phyloP scores from a whole-genome alignment of 805 yeast species.

The Cyberlindnera saturnus region DNA sequence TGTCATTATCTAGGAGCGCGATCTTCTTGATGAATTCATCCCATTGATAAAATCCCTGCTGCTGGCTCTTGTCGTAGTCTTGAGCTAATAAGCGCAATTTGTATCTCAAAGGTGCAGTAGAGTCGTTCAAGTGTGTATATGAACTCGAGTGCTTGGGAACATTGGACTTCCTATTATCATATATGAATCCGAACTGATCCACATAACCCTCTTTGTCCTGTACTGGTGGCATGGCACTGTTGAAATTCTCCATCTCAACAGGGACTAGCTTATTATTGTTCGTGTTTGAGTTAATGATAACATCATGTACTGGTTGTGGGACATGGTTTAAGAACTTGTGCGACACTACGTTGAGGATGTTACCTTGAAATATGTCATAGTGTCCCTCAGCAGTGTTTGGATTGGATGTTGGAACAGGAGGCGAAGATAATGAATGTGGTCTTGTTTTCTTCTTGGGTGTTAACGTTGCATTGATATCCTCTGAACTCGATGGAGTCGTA shows the following conservation, averaged over 20 bases:
- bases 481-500: slow-evolving; percentile 2
- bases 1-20: slow-evolving; percentile 19
- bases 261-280: slow-evolving; percentile 22
- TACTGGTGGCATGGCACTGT: slow-evolving; percentile 23
- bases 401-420: slow-evolving; percentile 3
- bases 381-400: neutral
- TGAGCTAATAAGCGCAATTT: slow-evolving; percentile 27
- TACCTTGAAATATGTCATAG: slow-evolving; percentile 2
- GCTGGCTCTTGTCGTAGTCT: slow-evolving; percentile 38
- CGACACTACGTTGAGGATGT: slow-evolving; percentile 13
- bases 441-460: slow-evolving; percentile 9
- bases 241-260: slow-evolving; percentile 36
- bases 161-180: slow-evolving; percentile 19
- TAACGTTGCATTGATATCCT: slow-evolving; percentile 1
- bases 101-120: slow-evolving; percentile 1
- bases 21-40: slow-evolving; percentile 36
- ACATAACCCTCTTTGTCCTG: slow-evolving; percentile 22
- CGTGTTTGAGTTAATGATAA: slow-evolving; percentile 6
- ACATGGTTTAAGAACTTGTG: slow-evolving; percentile 15
- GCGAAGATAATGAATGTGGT: slow-evolving; percentile 18
- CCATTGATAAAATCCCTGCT: slow-evolving; percentile 37
- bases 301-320: slow-evolving; percentile 21
- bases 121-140: slow-evolving; percentile 9
- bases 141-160: neutral
- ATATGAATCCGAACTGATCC: slow-evolving; percentile 46